phyloP scores from a whole-genome alignment of 345 rosid genomes.

The Heritiera fomes region DNA sequence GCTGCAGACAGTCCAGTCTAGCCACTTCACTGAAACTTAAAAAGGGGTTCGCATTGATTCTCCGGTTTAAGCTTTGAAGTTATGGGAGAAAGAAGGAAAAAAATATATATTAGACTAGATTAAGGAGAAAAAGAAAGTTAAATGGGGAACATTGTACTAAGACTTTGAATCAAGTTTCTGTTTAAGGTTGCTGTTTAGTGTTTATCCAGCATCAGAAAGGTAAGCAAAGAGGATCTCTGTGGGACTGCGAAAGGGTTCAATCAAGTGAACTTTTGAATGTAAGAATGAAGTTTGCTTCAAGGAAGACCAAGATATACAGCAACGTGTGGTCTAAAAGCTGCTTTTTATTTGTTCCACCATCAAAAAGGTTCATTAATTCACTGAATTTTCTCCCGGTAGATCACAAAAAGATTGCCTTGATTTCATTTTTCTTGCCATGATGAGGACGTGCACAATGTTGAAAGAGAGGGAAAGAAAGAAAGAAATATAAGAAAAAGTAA shows the following conservation, averaged over 20 bases:
- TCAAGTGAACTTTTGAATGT: conserved; percentile 28
- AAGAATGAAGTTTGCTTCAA: conserved; percentile 2
- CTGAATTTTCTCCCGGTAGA: neutral
- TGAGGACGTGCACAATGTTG: neutral
- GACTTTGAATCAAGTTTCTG: neutral
- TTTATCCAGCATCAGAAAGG: conserved; percentile 4
- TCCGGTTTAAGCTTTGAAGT: neutral
- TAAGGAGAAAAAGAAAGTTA: neutral
- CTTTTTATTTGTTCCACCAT: conserved; percentile 12
- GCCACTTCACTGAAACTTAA: neutral
- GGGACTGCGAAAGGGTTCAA: neutral
- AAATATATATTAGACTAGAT: too few relatives aligned
- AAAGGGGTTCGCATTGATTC: neutral
- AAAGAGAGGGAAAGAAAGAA: too few relatives aligned
- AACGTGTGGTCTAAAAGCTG: neutral
- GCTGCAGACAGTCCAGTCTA: neutral
- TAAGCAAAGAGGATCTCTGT: neutral
- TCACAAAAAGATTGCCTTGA: conserved; percentile 3
- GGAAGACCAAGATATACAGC: neutral
- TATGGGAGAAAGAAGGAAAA: neutral
- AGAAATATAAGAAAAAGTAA: too few relatives aligned
- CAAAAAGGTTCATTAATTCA: neutral
- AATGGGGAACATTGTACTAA: neutral
- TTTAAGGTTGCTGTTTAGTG: neutral
- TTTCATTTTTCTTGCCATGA: conserved; percentile 16